A percentile compares a stretch with the other conserved stretches of the same genome.
These are phyloP conservation scores for Torulaspora delbrueckii DNA, from an alignment of 805 yeast genomes.

Conservation along the genomic window DNA sequence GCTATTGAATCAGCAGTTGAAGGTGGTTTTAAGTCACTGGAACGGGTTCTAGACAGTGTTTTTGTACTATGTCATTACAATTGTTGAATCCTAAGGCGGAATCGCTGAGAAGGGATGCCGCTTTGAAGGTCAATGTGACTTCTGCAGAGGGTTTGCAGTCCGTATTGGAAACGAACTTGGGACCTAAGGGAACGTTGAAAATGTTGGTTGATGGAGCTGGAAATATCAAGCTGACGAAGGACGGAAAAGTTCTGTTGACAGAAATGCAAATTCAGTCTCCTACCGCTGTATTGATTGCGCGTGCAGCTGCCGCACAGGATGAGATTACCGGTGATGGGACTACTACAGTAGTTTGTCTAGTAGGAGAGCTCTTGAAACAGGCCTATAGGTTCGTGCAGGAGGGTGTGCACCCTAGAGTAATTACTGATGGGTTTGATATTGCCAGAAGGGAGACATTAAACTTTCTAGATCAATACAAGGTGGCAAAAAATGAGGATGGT, in stretches of 20 bases:
- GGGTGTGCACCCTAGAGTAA: conserved; percentile 92
- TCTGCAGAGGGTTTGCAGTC: conserved; percentile 97
- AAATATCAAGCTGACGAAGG: conserved; percentile 89
- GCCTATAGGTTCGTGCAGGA: conserved; percentile 88
- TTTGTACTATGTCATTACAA: conserved; percentile 57
- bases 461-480: conserved; percentile 64
- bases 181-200: conserved; percentile 95
- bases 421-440: conserved; percentile 90
- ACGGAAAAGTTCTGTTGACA: conserved; percentile 85
- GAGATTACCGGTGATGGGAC: conserved; percentile 99
- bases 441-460: conserved; percentile 75
- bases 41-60: neutral
- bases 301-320: conserved; percentile 98
- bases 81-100: conserved; percentile 95
- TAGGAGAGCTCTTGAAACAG: conserved; percentile 90
- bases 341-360: conserved; percentile 88
- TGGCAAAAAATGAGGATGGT: conserved; percentile 37
- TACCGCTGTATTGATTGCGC: conserved; percentile 84
- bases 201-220: conserved; percentile 98
- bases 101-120: conserved; percentile 91
- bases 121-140: conserved; percentile 86
- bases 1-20: neutral
- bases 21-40: neutral
- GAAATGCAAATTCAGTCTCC: conserved; percentile 98
- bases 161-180: conserved; percentile 85